A percentile compares a stretch with the other conserved stretches of the same genome.
Evolutionary conservation across 2,329 filamentous ascomycete genomes (phyloP).

Genomic region (Clonostachys byssicola): DNA sequence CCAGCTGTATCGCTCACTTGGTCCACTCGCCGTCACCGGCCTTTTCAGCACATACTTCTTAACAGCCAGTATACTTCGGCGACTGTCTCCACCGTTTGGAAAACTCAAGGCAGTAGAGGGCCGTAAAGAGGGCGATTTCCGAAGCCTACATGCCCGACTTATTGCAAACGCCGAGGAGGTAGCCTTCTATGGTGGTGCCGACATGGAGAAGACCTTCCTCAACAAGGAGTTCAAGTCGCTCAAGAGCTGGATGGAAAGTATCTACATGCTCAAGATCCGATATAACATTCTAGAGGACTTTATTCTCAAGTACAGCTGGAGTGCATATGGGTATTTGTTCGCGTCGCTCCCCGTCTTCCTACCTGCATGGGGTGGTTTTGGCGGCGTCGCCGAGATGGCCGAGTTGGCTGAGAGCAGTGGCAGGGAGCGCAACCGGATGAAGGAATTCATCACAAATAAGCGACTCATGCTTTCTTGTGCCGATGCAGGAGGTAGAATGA

Average conservation of each 20-base stretch:
- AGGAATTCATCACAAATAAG: conserved; percentile 99
- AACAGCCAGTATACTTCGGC: conserved; percentile 84
- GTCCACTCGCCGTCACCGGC: conserved; percentile 80
- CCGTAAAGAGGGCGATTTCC: conserved; percentile 91
- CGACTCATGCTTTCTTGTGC: conserved; percentile 95
- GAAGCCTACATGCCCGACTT: conserved; percentile 82
- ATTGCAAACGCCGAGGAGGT: conserved; percentile 98
- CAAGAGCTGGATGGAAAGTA: conserved; percentile 96
- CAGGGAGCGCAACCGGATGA: conserved; percentile 84
- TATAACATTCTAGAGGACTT: conserved; percentile 99
- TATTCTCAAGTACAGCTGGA: conserved; percentile 98
- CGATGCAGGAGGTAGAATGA: conserved; percentile 95
- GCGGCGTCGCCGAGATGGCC: conserved; percentile 65
- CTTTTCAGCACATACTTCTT: conserved; percentile 91
- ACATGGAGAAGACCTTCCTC: conserved; percentile 90
- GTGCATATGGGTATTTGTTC: conserved; percentile 91
- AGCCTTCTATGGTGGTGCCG: conserved; percentile 93
- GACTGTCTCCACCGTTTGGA: conserved; percentile 89
- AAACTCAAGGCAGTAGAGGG: conserved; percentile 96
- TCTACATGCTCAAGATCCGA: conserved; percentile 94
- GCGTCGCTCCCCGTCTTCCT: conserved; percentile 92
- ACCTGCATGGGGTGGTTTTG: conserved; percentile 86
- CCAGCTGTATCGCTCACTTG: conserved; percentile 87
- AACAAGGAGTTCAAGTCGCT: conserved; percentile 90
- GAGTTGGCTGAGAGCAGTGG: conserved; percentile 44